These are phyloP conservation scores for Clonostachys chloroleuca DNA, from an alignment of 2,329 filamentous ascomycete genomes.

Conservation along the genomic window DNA sequence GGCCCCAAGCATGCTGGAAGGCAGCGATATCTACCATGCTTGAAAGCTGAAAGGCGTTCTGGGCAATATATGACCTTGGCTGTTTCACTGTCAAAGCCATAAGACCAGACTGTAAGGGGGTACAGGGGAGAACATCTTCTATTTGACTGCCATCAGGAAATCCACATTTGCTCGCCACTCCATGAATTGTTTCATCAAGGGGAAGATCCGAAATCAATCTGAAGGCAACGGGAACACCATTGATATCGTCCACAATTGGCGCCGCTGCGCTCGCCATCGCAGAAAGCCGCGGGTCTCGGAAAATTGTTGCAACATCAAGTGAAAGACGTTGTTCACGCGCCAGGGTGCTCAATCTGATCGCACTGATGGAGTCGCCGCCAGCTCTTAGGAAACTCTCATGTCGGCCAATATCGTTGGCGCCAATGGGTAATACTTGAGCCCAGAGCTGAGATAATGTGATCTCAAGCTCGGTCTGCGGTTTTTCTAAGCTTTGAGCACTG, in stretches of 20 bases:
- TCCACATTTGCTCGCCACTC: background rate
- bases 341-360: conserved; percentile 36
- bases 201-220: background rate
- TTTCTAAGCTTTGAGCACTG: background rate
- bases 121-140: conserved; percentile 33
- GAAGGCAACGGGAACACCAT: background rate
- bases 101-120: conserved; percentile 32
- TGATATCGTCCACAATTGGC: background rate
- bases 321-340: conserved; percentile 24
- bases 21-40: conserved; percentile 7
- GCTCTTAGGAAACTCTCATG: conserved; percentile 33
- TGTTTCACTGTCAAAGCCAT: conserved; percentile 26
- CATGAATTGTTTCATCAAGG: background rate
- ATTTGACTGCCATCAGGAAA: background rate
- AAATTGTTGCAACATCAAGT: conserved; percentile 33
- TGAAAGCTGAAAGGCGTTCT: conserved; percentile 14
- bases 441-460: conserved; percentile 22
- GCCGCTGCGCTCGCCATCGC: conserved; percentile 26
- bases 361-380: conserved; percentile 39
- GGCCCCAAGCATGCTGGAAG: conserved; percentile 20
- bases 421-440: conserved; percentile 20
- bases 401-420: conserved; percentile 15
- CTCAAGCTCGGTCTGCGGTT: conserved; percentile 24
- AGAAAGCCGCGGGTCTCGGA: conserved; percentile 30
- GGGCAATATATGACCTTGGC: conserved; percentile 27